Percentiles rank a stretch among this genome's conserved stretches.
phyloP scores from a whole-genome alignment of 768 basidiomycete genomes.

The Naematelia encephala region DNA sequence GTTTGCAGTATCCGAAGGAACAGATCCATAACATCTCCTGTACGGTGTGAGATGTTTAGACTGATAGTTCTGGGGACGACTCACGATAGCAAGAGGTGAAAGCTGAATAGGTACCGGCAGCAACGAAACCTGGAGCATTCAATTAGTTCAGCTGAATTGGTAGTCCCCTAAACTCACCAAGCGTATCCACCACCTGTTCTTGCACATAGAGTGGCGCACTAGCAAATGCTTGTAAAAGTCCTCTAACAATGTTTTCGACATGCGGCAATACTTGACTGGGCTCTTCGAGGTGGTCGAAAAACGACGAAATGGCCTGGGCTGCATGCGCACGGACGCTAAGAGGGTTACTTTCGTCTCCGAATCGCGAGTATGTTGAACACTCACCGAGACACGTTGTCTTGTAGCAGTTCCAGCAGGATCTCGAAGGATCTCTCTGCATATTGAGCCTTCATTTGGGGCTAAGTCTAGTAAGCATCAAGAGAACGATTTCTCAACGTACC shows the following conservation, averaged over 20 bases:
- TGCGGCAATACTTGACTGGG: slow-evolving; percentile 69
- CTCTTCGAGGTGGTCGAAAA: slow-evolving; percentile 75
- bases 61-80: neutral
- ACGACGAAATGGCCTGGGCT: slow-evolving; percentile 70
- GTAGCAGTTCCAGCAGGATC: slow-evolving; percentile 67
- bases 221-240: slow-evolving; percentile 51
- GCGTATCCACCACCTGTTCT: slow-evolving; percentile 80
- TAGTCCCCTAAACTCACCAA: slow-evolving; percentile 45
- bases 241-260: slow-evolving; percentile 73
- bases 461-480: no score
- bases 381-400: slow-evolving; percentile 70
- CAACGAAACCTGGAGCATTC: slow-evolving; percentile 66
- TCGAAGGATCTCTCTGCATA: slow-evolving; percentile 49
- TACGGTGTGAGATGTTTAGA: neutral
- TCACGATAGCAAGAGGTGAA: slow-evolving; percentile 55
- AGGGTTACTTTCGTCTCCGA: slow-evolving; percentile 3
- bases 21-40: slow-evolving; percentile 66
- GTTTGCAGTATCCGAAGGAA: slow-evolving; percentile 63
- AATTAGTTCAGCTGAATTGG: neutral
- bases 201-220: slow-evolving; percentile 61
- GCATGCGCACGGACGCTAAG: slow-evolving; percentile 79
- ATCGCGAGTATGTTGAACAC: slow-evolving; percentile 20
- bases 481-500: neutral
- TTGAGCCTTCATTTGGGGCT: neutral
- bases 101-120: slow-evolving; percentile 73